These are phyloP conservation scores for Fusarium torulosum DNA, from an alignment of 2,329 filamentous ascomycete genomes.

Conservation along the genomic window DNA sequence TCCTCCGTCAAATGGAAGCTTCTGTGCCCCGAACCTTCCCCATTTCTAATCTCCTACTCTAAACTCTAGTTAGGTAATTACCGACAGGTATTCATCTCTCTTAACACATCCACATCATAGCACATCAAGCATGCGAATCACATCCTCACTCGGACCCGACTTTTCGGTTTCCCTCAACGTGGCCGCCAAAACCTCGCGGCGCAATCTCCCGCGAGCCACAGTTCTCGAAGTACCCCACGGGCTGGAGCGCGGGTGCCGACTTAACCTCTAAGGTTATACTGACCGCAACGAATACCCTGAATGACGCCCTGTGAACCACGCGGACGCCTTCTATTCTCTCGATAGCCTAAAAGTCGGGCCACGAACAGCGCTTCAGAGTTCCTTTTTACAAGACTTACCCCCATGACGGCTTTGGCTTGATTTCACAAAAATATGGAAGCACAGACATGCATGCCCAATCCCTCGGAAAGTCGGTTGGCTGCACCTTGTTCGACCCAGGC, in stretches of 20 bases:
- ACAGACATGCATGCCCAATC: conserved; percentile 37
- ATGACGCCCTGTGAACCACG: not conserved
- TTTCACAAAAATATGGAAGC: conserved; percentile 5
- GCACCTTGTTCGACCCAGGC: conserved; percentile 44
- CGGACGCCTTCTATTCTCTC: not conserved
- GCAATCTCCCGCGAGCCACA: conserved; percentile 22
- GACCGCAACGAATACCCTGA: not conserved
- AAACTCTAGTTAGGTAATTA: not conserved
- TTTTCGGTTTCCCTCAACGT: conserved; percentile 17
- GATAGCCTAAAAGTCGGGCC: not conserved
- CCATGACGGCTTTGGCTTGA: conserved; percentile 2
- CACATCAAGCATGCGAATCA: not conserved
- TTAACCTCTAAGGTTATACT: not conserved
- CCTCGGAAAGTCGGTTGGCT: conserved; percentile 38
- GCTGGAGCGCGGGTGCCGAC: not conserved
- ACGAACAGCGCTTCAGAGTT: not conserved
- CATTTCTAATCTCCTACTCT: conserved; percentile 25
- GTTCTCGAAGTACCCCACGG: not conserved
- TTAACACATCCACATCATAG: not conserved
- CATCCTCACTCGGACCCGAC: not conserved
- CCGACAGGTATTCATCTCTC: conserved; percentile 3
- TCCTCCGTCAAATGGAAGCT: not conserved
- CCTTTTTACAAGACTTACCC: not conserved
- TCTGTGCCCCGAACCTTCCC: not conserved
- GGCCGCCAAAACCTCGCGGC: conserved; percentile 14